Evolutionary conservation across 2,329 filamentous ascomycete genomes (phyloP).

Genomic region (Curvularia eragrostidis): DNA sequence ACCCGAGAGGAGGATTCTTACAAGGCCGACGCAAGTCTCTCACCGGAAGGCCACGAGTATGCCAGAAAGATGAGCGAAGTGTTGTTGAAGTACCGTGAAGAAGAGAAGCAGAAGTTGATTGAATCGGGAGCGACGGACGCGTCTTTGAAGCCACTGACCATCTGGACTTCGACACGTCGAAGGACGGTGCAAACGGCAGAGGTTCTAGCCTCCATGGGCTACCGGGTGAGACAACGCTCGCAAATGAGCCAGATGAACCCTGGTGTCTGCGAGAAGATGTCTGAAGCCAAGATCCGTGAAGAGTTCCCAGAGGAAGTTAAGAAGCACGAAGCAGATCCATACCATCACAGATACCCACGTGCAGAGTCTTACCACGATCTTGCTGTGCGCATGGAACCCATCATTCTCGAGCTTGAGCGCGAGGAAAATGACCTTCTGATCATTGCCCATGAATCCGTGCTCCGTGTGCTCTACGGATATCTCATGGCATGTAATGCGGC

Average conservation of each 20-base stretch:
- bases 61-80: slow-evolving; percentile 73
- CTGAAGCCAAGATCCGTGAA: slow-evolving; percentile 78
- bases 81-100: slow-evolving; percentile 80
- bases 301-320: slow-evolving; percentile 89
- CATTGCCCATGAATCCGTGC: slow-evolving; percentile 96
- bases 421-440: slow-evolving; percentile 98
- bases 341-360: slow-evolving; percentile 93
- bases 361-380: slow-evolving; percentile 99
- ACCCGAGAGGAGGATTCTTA: slow-evolving; percentile 89
- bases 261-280: slow-evolving; percentile 92
- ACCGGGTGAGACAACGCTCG: slow-evolving; percentile 86
- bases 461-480: slow-evolving; percentile 95
- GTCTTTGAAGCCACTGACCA: slow-evolving; percentile 78
- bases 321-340: slow-evolving; percentile 93
- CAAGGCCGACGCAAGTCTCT: slow-evolving; percentile 87
- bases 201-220: slow-evolving; percentile 78
- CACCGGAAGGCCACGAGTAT: slow-evolving; percentile 79
- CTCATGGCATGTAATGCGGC: slow-evolving; percentile 97
- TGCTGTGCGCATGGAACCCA: slow-evolving; percentile 95
- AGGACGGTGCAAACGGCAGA: slow-evolving; percentile 90
- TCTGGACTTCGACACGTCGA: slow-evolving; percentile 94
- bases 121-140: slow-evolving; percentile 71
- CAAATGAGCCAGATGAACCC: slow-evolving; percentile 98
- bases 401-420: slow-evolving; percentile 94
- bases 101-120: slow-evolving; percentile 74